Evolutionary conservation across 371 early-diverging fungal species (phyloP), one percentile per base, ranked within the genome.

Genomic region (Actinomortierella wolfii): DNA sequence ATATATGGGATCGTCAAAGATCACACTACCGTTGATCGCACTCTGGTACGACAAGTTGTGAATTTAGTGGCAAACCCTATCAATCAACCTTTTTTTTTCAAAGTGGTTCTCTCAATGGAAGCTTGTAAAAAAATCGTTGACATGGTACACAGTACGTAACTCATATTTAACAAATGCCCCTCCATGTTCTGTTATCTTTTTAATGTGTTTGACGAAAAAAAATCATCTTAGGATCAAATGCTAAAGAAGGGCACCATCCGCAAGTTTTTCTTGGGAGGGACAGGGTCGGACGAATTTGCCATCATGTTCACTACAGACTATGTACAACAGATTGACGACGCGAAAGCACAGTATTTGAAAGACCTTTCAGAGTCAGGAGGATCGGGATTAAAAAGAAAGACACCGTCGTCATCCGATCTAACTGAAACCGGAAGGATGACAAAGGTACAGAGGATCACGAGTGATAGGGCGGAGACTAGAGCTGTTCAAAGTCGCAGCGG

Each of bases 281-380:
- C 74, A 28, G 74, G 74, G 11, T 73, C 74, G 14, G 74, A 73
- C 41, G 74, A 73, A 51, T 73, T 73, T 54, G 74, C 74, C 7
- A 63, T 73, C 60, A 73, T 73, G 74, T 45, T 62, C 34, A 67
- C 67, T 20, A 44, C 49, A 18, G 74, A 67, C 23, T 73, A 73
- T 51, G 54, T 73, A 18, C 44, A 15, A 4, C 67, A 59, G 57
- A 73, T 73, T 18, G 54, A 55, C 13, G 56, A 56, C 18, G 67
- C 74, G 3, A 73, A 73, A n/a, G 59, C 62, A 13, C 56, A 67
- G 28, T 73, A 60, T 25, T 57, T 73, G 17, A 29, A 56, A 44
- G 74, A 73, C n/a, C 34, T 46, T 1, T 3, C 53, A 15, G 53
- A 55, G 5, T 28, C 53, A 3, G 15, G 23, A 26, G 51, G 14